A percentile compares a stretch with the other conserved stretches of the same genome.
These are phyloP conservation scores for Rhizopogon vesiculosus DNA, from an alignment of 768 basidiomycete species.

Conservation along the genomic window DNA sequence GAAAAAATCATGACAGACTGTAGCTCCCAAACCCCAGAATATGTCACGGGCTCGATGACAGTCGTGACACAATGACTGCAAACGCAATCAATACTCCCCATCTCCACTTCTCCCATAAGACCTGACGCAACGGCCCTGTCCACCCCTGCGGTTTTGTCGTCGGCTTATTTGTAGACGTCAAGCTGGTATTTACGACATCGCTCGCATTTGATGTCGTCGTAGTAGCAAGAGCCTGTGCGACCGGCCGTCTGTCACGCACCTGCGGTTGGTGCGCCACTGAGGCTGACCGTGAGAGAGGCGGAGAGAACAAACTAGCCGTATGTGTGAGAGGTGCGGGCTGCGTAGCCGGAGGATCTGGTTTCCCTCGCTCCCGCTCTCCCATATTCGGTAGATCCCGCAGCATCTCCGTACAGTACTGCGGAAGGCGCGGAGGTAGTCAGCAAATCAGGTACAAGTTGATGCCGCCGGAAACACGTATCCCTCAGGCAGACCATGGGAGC, in stretches of 20 bases:
- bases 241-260: conserved; percentile 17
- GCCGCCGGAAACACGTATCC: conserved; percentile 10
- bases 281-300: conserved; percentile 13
- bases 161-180: conserved; percentile 24
- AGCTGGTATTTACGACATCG: conserved; percentile 1
- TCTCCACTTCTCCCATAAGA: conserved; percentile 82
- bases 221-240: conserved; percentile 2
- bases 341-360: conserved; percentile 27
- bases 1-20: conserved; percentile 3
- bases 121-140: conserved; percentile 56
- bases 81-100: conserved; percentile 76
- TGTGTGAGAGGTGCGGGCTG: conserved; percentile 16
- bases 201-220: conserved; percentile 8
- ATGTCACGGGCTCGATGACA: conserved; percentile 48
- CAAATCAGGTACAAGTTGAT: conserved; percentile 9
- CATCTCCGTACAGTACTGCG: conserved; percentile 63
- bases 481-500: conserved; percentile 6
- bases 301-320: conserved; percentile 11
- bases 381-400: conserved; percentile 87
- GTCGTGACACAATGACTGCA: conserved; percentile 72
- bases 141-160: conserved; percentile 40
- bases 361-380: conserved; percentile 75
- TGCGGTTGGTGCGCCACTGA: conserved; percentile 18
- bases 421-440: conserved; percentile 15
- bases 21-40: background rate